Percentiles rank a stretch among this genome's conserved stretches.
Conservation (phyloP, 2,329 filamentous ascomycete species). For the Nannizziopsis barbatae region DNA sequence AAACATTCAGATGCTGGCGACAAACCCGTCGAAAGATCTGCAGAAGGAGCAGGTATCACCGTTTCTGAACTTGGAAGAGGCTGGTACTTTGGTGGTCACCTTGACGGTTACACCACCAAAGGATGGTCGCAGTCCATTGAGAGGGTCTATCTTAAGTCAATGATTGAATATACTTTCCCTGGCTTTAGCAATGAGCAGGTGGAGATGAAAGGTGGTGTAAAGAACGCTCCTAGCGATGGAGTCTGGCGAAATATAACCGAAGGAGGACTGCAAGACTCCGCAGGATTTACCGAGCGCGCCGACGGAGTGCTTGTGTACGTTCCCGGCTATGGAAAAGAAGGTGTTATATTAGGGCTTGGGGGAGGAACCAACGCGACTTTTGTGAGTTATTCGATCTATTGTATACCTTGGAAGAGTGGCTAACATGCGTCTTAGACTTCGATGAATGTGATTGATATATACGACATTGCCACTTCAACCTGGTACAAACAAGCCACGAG, state of each 20-base stretch:
- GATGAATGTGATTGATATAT: conserved; percentile 69
- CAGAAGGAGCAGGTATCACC: conserved; percentile 61
- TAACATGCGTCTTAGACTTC: conserved; percentile 35
- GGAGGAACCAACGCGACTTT: conserved; percentile 60
- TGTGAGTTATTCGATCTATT: conserved; percentile 32
- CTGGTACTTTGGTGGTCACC: conserved; percentile 69
- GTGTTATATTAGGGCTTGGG: conserved; percentile 65
- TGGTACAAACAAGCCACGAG: conserved; percentile 67
- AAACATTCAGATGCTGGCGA: conserved; percentile 49
- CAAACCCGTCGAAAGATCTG: conserved; percentile 53
- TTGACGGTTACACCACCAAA: conserved; percentile 51
- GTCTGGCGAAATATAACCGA: conserved; percentile 63
- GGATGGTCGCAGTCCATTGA: conserved; percentile 57
- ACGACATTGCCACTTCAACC: conserved; percentile 56
- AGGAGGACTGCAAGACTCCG: conserved; percentile 54
- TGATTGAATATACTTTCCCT: conserved; percentile 66
- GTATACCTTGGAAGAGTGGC: too few relatives aligned
- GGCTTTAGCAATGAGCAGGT: conserved; percentile 56
- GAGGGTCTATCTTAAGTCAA: conserved; percentile 59
- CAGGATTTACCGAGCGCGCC: conserved; percentile 60
- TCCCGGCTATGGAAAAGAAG: conserved; percentile 63
- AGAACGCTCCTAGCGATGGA: conserved; percentile 50
- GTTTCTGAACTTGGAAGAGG: conserved; percentile 59
- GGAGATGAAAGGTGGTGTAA: conserved; percentile 41
- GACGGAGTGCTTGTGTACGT: conserved; percentile 64